Conservation (phyloP, 495 filamentous ascomycete genomes). For the Acidiella bohemica region DNA sequence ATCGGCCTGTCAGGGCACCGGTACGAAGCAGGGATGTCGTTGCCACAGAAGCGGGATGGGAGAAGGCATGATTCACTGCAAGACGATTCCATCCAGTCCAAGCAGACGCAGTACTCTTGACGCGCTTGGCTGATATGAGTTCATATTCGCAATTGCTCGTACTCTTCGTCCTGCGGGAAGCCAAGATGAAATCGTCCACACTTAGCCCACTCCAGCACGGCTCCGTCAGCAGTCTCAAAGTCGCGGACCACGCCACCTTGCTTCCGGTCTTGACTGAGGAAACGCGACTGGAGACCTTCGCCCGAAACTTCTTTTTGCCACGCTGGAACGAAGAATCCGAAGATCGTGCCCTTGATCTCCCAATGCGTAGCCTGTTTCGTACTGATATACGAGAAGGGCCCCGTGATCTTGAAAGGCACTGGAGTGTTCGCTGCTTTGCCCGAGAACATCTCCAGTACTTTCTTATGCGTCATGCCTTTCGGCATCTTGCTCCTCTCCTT, state of each 20-base stretch:
- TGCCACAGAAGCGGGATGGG: no score
- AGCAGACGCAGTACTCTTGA: no score
- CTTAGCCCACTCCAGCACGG: slow-evolving; percentile 14
- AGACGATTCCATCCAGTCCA: no score
- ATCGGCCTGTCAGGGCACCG: no score
- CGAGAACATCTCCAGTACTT: slow-evolving; percentile 14
- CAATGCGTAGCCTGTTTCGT: slow-evolving; percentile 11
- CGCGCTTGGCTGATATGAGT: no score
- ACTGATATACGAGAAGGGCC: slow-evolving; percentile 13
- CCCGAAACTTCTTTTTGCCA: slow-evolving; percentile 20
- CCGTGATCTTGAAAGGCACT: slow-evolving; percentile 15
- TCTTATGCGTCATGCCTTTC: slow-evolving; percentile 1
- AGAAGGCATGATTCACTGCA: no score
- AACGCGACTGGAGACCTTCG: slow-evolving; percentile 17
- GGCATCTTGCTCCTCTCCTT: slow-evolving; percentile 7
- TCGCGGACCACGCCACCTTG: slow-evolving; percentile 16
- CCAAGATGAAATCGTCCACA: slow-evolving; percentile 21
- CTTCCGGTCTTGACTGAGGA: slow-evolving; percentile 15
- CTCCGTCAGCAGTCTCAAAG: slow-evolving; percentile 19
- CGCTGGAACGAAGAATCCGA: slow-evolving; percentile 16
- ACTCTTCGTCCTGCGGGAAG: slow-evolving; percentile 19
- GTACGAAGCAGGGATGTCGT: no score
- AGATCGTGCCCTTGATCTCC: slow-evolving; percentile 19
- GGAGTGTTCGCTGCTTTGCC: slow-evolving; percentile 16
- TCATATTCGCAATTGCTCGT: slow-evolving; percentile 4